Percentiles rank a stretch among this genome's conserved stretches.
Conservation (phyloP, 352 stramenopile species). For the Phytopythium mirpurense region DNA sequence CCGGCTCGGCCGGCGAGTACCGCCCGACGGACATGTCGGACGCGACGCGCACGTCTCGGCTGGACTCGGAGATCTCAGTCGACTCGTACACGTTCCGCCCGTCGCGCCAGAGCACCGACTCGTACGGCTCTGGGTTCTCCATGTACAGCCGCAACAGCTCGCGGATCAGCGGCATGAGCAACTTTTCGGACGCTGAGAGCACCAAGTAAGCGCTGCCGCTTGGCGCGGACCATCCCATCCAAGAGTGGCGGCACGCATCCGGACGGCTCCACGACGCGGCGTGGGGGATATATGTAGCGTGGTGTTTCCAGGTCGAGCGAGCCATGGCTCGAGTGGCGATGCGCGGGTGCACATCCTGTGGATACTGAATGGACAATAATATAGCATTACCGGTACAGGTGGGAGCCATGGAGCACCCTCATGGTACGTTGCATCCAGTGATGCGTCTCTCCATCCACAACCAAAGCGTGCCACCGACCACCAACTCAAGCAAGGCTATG, state of each 20-base stretch:
- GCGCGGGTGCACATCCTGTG: not conserved
- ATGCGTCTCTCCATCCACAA: too few relatives aligned
- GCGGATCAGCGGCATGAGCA: slow-evolving; percentile 56
- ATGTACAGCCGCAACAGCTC: slow-evolving; percentile 57
- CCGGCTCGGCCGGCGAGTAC: not conserved
- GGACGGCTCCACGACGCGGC: not conserved
- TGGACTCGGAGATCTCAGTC: slow-evolving; percentile 60
- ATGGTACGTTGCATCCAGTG: too few relatives aligned
- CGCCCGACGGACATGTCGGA: slow-evolving; percentile 34
- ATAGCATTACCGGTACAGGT: too few relatives aligned
- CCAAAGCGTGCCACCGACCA: too few relatives aligned
- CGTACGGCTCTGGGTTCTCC: slow-evolving; percentile 60
- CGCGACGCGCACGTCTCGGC: slow-evolving; percentile 29
- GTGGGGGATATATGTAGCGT: slow-evolving; percentile 1
- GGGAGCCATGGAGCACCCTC: too few relatives aligned
- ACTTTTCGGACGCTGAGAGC: slow-evolving; percentile 28
- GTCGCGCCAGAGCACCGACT: slow-evolving; percentile 51
- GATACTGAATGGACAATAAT: slow-evolving; percentile 3
- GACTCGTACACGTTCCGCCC: slow-evolving; percentile 66
- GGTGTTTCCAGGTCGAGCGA: slow-evolving; percentile 1
- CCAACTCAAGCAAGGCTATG: not conserved
- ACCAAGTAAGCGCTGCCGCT: slow-evolving; percentile 9
- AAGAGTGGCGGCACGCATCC: not conserved
- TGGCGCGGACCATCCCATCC: not conserved
- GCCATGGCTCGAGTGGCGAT: not conserved